Evolutionary conservation across 768 basidiomycete genomes (phyloP).

Genomic region (Pleurotus giganteus): DNA sequence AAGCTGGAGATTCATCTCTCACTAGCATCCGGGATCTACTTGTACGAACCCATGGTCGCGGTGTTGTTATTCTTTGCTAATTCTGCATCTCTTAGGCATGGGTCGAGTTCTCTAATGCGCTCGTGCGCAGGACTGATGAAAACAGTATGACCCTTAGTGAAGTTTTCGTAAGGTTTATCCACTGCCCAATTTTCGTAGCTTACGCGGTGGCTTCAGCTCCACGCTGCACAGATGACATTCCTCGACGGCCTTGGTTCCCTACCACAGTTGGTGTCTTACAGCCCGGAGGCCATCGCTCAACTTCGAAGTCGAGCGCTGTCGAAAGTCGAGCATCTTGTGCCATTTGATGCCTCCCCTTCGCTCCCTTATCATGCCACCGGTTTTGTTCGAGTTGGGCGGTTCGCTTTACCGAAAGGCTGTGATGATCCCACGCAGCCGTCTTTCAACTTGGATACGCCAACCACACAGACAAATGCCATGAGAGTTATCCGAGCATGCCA

Average conservation of each 20-base stretch:
- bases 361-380: constrained; percentile 30
- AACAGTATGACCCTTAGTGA: constrained; percentile 39
- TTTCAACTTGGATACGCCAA: constrained; percentile 88
- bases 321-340: constrained; percentile 57
- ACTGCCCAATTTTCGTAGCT: constrained; percentile 10
- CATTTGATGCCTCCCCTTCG: constrained; percentile 29
- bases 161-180: constrained; percentile 59
- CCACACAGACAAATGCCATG: constrained; percentile 83
- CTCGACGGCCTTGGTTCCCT: constrained; percentile 85
- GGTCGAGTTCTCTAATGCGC: constrained; percentile 82
- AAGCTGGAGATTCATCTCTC: constrained; percentile 60
- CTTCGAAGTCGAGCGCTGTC: constrained; percentile 57
- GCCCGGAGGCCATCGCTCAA: constrained; percentile 52
- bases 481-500: constrained; percentile 90
- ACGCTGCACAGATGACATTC: constrained; percentile 91
- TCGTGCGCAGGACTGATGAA: constrained; percentile 30
- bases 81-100: constrained; percentile 67
- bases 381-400: constrained; percentile 66
- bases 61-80: neutral
- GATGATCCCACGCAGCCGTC: constrained; percentile 27
- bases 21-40: constrained; percentile 85
- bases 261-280: constrained; percentile 67
- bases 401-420: constrained; percentile 65
- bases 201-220: constrained; percentile 55
- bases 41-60: constrained; percentile 40